Base-by-base conservation (phyloP, 1,139 yeast genomes). In the Debaryomyces singareniensis region DNA sequence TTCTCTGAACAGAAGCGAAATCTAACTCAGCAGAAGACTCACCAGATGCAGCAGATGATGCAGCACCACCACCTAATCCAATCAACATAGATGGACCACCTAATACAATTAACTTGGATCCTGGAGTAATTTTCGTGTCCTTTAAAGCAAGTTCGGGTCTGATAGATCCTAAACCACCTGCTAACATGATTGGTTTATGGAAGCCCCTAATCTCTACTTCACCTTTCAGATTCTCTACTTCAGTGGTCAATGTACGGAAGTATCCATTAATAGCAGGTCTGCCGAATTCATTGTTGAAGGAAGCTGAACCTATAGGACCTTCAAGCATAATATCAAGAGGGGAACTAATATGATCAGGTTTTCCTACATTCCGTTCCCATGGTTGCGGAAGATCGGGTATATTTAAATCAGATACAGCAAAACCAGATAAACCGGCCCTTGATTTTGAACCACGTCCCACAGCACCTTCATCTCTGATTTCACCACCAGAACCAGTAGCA, bases 401-500 rank as follows among this genome's bases (percentile, higher is more conserved):
- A 41, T 77, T 69, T 53, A 93, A 72, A 58, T 93, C 98, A 27
- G 95, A 80, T 12, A 87, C 96, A 5, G 95, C 75, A 58, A 78
- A 93, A 5, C 99, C 99, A 32, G 95, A 71, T 41, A 93, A 70
- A 33, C 99, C 99, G 48, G 97, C 95, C 61, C 91, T 91, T 26
- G 97, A 78, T 58, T 86, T 85, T 15, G 98, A 91, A 31, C 99
- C 99, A 56, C 96, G 77, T 40, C 99, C 99, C 13, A 91, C 96
- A 16, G 99, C 98, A 61, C 97, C 98, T 64, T 93, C 99, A 58
- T 93, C 99, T 71, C 99, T 84, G 49, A 93, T 93, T 62, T 93
- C 99, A 64, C 99, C 99, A 57, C 99, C 99, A 13, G 98, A 89
- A 42, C 99, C 99, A 13, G 99, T 93, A 23, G 99, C 96, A 23